Evolutionary conservation across 2,329 filamentous ascomycete species (phyloP), one percentile per base, ranked within the genome.

Genomic region (Clonostachys byssicola): DNA sequence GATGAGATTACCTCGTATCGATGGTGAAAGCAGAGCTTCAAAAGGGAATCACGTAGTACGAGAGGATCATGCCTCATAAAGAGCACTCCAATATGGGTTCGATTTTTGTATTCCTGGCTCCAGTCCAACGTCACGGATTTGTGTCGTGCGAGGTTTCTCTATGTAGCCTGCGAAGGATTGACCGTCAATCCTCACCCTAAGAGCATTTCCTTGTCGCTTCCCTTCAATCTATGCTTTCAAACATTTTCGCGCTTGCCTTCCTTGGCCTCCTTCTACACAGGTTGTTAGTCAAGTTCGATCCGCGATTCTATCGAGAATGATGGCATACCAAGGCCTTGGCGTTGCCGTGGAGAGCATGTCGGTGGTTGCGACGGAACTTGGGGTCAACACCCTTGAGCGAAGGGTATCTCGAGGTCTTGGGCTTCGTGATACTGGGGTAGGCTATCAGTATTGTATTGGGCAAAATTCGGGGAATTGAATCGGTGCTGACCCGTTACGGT

Each of bases 311-410:
- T 46, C 7, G 12, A 48, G 38, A 40, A 35, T 51, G 43, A 34
- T 42, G 48, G 80, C 88, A 67, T 86, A 97, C 92, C 81, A 99
- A 79, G 72, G 94, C 94, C 81, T 89, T 95, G 83, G 89, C 91
- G 72, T 92, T 99, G 74, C 94, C 94, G 83, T 97, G 94, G 58
- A 97, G 91, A 75, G 94, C 94, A 85, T 99, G 92, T 82, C 91
- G 90, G 83, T 99, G 94, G 85, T 99, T 99, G 79, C 94, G 88
- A 76, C 94, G 88, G 85, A 99, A 99, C 86, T 99, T 99, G 72
- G 94, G 92, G 80, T 99, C 94, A 74, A 90, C 94, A 67, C 94
- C 94, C 74, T 96, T 96, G 68, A 99, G 87, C 64, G 92, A 97
- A 60, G 94, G 94, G 81, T 99, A 99, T 81, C 94, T 85, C 77